phyloP scores from a whole-genome alignment of 768 basidiomycete genomes.

The Cantharellus anzutake region DNA sequence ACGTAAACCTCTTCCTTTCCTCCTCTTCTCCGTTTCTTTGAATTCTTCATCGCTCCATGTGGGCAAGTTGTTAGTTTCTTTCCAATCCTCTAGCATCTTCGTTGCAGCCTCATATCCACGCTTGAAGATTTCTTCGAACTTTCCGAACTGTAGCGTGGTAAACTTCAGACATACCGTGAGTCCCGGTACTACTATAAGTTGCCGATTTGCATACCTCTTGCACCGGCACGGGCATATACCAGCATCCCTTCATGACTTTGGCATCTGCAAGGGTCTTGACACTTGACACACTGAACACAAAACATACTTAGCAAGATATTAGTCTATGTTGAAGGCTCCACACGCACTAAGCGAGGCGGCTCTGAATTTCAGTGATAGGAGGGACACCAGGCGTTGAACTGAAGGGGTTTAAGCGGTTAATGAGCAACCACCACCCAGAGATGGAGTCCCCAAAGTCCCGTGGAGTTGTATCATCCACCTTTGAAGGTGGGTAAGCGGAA shows the following conservation, averaged over 20 bases:
- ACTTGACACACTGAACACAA: constrained; percentile 59
- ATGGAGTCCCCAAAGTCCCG: constrained; percentile 88
- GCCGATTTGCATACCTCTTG: constrained; percentile 39
- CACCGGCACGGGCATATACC: constrained; percentile 92
- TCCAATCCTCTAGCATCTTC: constrained; percentile 54
- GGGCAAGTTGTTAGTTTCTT: constrained; percentile 70
- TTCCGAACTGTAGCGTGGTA: constrained; percentile 76
- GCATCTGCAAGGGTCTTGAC: constrained; percentile 90
- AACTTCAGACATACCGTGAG: constrained; percentile 30
- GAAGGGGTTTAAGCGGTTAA: constrained; percentile 90
- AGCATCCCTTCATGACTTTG: constrained; percentile 71
- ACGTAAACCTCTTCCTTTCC: constrained; percentile 58
- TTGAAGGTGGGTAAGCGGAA: constrained; percentile 1
- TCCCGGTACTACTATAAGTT: background rate
- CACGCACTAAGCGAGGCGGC: constrained; percentile 83
- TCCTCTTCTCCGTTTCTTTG: constrained; percentile 36
- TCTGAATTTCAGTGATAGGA: constrained; percentile 84
- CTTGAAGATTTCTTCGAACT: constrained; percentile 73
- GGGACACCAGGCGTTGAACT: constrained; percentile 59
- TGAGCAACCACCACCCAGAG: constrained; percentile 87
- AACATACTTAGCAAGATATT: background rate
- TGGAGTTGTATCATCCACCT: constrained; percentile 90
- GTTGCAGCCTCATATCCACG: constrained; percentile 62
- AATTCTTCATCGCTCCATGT: constrained; percentile 34
- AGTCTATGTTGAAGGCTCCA: background rate